Percentiles rank a stretch among this genome's conserved stretches.
Conservation (phyloP, 495 filamentous ascomycete species). For the Cladorrhinum samala region DNA sequence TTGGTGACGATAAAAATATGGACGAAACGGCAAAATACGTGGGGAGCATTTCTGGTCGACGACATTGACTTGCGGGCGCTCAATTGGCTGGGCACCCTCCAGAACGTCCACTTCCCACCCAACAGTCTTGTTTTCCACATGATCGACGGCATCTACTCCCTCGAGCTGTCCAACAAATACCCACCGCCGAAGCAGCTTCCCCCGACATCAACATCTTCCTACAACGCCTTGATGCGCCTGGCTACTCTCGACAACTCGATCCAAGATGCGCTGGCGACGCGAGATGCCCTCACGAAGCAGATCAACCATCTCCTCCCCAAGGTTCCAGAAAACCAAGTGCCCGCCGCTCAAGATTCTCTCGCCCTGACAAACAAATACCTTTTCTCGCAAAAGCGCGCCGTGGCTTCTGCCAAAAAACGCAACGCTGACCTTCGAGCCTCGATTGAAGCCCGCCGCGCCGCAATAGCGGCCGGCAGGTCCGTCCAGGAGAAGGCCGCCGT, state of each 20-base stretch:
- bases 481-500: constrained; percentile 51
- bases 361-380: constrained; percentile 55
- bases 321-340: constrained; percentile 42
- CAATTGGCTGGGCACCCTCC: constrained; percentile 75
- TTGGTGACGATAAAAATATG: constrained; percentile 67
- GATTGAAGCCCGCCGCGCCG: constrained; percentile 56
- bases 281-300: constrained; percentile 65
- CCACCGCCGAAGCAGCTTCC: constrained; percentile 41
- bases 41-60: constrained; percentile 65
- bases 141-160: constrained; percentile 80
- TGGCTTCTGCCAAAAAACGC: constrained; percentile 54
- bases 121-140: constrained; percentile 89
- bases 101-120: constrained; percentile 69
- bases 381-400: constrained; percentile 53
- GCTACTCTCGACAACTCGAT: constrained; percentile 88
- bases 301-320: constrained; percentile 66
- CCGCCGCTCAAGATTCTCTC: constrained; percentile 59
- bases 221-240: constrained; percentile 84
- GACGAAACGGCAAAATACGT: constrained; percentile 58
- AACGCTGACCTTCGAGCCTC: constrained; percentile 59
- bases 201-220: constrained; percentile 62
- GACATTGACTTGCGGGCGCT: constrained; percentile 62
- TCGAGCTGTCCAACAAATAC: constrained; percentile 41
- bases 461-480: constrained; percentile 57
- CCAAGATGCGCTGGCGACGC: constrained; percentile 78